phyloP scores from a whole-genome alignment of 371 early-diverging fungal genomes.

The Mortierella sp. region DNA sequence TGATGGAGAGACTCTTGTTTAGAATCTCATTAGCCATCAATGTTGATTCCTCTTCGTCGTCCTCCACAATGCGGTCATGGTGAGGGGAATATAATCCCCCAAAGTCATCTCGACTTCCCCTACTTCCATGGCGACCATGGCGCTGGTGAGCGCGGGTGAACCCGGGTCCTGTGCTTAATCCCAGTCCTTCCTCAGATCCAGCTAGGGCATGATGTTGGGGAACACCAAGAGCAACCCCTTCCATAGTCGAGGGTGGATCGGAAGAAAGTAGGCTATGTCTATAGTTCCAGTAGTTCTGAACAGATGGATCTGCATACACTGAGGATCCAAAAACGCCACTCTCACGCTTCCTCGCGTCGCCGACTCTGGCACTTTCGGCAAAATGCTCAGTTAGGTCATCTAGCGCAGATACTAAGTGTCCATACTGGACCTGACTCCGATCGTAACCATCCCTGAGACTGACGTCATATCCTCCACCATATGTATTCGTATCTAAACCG shows the following conservation, averaged over 20 bases:
- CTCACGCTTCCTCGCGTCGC: conserved; percentile 45
- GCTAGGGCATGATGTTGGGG: not conserved
- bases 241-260: conserved; percentile 15
- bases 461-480: conserved; percentile 13
- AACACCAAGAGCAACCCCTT: not conserved
- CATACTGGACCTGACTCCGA: conserved; percentile 44
- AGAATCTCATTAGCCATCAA: conserved; percentile 54
- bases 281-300: conserved; percentile 40
- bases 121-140: conserved; percentile 49
- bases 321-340: conserved; percentile 20
- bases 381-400: conserved; percentile 57
- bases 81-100: conserved; percentile 43
- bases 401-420: conserved; percentile 48
- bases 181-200: conserved; percentile 15
- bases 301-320: conserved; percentile 15
- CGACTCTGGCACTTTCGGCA: conserved; percentile 45
- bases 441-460: conserved; percentile 20
- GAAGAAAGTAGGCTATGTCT: conserved; percentile 11
- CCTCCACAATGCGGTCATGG: conserved; percentile 53
- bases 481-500: conserved; percentile 22
- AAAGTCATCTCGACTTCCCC: conserved; percentile 56
- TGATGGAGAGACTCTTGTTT: conserved; percentile 54
- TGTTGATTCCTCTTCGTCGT: conserved; percentile 54
- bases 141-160: conserved; percentile 48
- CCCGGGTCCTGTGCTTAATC: conserved; percentile 17